Evolutionary conservation across 768 basidiomycete genomes (phyloP).

Genomic region (Leccinum ochraceum): DNA sequence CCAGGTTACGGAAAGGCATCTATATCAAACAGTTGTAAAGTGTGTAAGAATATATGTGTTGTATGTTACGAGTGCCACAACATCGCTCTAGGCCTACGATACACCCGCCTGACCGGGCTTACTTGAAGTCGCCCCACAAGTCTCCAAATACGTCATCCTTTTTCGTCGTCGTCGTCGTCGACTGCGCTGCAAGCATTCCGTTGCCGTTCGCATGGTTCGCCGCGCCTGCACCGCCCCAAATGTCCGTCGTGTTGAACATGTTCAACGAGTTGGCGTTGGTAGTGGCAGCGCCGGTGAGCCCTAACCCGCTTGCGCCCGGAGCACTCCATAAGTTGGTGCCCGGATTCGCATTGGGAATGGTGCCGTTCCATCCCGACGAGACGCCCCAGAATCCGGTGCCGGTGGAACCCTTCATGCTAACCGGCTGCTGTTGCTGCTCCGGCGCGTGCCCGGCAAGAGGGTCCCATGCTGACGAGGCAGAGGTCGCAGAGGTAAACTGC

Average conservation of each 20-base stretch:
- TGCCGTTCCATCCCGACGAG: constrained; percentile 52
- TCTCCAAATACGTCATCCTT: constrained; percentile 83
- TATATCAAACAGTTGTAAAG: background rate
- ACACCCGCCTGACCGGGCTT: background rate
- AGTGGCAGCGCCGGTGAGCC: no score
- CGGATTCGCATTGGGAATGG: constrained; percentile 13
- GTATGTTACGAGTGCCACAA: background rate
- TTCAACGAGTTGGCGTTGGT: no score
- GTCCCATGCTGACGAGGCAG: no score
- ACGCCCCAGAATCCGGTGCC: constrained; percentile 60
- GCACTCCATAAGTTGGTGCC: constrained; percentile 39
- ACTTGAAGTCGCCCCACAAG: constrained; percentile 85
- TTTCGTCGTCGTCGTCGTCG: constrained; percentile 42
- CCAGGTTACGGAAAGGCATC: background rate
- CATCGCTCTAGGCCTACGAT: no score
- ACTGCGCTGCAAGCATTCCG: constrained; percentile 32
- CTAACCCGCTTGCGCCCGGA: background rate
- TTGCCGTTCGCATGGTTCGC: constrained; percentile 34
- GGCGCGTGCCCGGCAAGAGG: no score
- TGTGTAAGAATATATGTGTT: background rate
- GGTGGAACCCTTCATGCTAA: constrained; percentile 53
- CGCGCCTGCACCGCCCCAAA: constrained; percentile 53
- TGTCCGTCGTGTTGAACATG: constrained; percentile 46
- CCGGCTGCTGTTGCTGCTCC: constrained; percentile 8
- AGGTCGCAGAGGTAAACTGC: no score